Conservation (phyloP, 2,329 filamentous ascomycete species). For the Ophiobolus disseminans region DNA sequence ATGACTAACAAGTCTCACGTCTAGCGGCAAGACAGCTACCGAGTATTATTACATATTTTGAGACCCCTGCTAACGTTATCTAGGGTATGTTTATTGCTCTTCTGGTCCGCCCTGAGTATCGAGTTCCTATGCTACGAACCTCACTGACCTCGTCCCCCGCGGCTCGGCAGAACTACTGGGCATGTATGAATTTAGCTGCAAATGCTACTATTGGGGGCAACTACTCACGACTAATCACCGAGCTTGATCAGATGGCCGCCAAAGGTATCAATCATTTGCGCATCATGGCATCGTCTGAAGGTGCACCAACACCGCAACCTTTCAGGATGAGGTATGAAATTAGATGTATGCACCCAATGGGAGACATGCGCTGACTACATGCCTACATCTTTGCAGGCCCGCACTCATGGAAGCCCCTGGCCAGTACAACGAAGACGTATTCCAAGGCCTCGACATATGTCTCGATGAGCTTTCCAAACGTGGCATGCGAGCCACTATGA, state of each 20-base stretch:
- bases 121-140: no score
- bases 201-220: slow-evolving; percentile 46
- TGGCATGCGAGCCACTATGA: slow-evolving; percentile 53
- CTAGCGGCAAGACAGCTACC: no score
- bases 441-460: slow-evolving; percentile 48
- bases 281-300: slow-evolving; percentile 51
- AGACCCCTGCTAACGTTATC: no score
- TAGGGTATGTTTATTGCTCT: no score
- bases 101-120: no score
- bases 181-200: slow-evolving; percentile 51
- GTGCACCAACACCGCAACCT: slow-evolving; percentile 47
- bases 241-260: slow-evolving; percentile 51
- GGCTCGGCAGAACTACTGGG: slow-evolving; percentile 54
- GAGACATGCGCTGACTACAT: no score
- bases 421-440: slow-evolving; percentile 49
- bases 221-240: slow-evolving; percentile 45
- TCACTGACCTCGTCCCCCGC: no score
- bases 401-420: slow-evolving; percentile 46
- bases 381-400: no score
- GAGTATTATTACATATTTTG: no score
- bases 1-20: no score
- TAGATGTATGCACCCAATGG: no score
- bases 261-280: slow-evolving; percentile 51
- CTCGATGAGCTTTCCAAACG: slow-evolving; percentile 50
- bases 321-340: slow-evolving; percentile 53